Percentiles rank a stretch among this genome's conserved stretches.
phyloP scores from a whole-genome alignment of 2,329 filamentous ascomycete genomes.

The Penicillium vulpinum region DNA sequence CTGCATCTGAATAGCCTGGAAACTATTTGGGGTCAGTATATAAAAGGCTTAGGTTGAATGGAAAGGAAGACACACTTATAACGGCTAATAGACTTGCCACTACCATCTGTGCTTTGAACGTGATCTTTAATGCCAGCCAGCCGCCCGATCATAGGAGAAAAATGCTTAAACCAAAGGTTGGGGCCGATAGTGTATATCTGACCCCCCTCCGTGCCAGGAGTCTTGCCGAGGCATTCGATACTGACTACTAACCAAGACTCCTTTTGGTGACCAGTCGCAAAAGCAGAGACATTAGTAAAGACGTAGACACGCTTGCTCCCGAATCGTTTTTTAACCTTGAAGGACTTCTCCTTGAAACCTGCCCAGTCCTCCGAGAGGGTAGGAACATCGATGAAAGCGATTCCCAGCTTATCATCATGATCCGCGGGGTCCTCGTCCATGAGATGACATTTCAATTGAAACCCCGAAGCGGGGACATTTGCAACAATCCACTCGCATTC shows the following conservation, averaged over 20 bases:
- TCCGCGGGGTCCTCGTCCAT: conserved; percentile 90
- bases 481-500: conserved; percentile 83
- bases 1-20: conserved; percentile 91
- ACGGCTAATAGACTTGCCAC: conserved; percentile 60
- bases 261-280: conserved; percentile 62
- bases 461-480: conserved; percentile 78
- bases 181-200: conserved; percentile 78
- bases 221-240: conserved; percentile 74
- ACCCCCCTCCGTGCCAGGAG: conserved; percentile 64
- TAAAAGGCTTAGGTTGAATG: background rate
- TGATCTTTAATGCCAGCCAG: conserved; percentile 70
- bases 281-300: conserved; percentile 66
- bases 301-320: conserved; percentile 86
- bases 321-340: conserved; percentile 72
- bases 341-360: conserved; percentile 65
- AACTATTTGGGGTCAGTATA: conserved; percentile 54
- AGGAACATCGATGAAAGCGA: conserved; percentile 70
- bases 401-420: conserved; percentile 83
- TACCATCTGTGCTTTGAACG: conserved; percentile 56
- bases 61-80: conserved; percentile 65
- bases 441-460: conserved; percentile 78
- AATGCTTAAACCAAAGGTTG: conserved; percentile 76
- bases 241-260: conserved; percentile 71
- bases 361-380: conserved; percentile 65
- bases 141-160: conserved; percentile 83